These are phyloP conservation scores for Alternaria longipes DNA, from an alignment of 2,329 filamentous ascomycete species.

Conservation along the genomic window DNA sequence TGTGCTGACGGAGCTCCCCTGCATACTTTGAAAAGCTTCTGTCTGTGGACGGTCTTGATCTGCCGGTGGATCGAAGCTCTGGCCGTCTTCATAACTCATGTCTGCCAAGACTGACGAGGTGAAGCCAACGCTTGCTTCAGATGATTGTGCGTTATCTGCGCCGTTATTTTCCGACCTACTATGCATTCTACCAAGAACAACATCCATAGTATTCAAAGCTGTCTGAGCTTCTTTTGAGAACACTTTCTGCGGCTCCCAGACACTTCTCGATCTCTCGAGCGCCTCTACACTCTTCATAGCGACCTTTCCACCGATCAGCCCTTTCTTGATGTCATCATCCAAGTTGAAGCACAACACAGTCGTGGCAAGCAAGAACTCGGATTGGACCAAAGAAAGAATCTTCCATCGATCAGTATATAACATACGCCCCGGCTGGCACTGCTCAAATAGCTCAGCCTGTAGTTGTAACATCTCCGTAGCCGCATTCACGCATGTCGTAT, in stretches of 20 bases:
- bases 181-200: background rate
- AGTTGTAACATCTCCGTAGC: background rate
- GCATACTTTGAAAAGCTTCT: background rate
- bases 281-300: background rate
- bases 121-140: background rate
- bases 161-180: background rate
- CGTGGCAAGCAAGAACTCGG: background rate
- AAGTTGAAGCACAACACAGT: background rate
- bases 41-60: background rate
- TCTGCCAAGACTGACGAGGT: background rate
- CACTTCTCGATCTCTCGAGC: background rate
- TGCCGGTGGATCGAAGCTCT: background rate
- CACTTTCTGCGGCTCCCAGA: background rate
- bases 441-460: background rate
- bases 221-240: conserved; percentile 1
- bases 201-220: background rate
- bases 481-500: background rate
- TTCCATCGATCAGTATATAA: background rate
- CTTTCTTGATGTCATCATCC: background rate
- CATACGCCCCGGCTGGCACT: background rate
- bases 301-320: background rate
- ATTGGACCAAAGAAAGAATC: background rate
- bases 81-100: background rate
- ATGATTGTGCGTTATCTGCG: background rate
- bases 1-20: background rate